Base-by-base conservation (phyloP, 2,329 filamentous ascomycete species). In the Aspergillus quadrilineatus region DNA sequence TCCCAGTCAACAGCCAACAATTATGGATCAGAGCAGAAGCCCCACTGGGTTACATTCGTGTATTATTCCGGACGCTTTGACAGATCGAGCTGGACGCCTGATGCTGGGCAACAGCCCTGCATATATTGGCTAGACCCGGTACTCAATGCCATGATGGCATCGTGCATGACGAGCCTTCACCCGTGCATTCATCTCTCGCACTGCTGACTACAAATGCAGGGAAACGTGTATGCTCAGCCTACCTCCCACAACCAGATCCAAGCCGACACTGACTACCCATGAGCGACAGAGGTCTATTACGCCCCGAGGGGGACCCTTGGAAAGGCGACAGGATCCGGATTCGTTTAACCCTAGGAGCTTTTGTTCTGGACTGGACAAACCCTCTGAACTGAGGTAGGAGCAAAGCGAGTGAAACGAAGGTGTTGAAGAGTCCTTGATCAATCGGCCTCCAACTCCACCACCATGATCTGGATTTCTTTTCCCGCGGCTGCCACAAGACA, bases 371-470 rank as follows among this genome's bases (percentile, higher is more conserved):
- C 34, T 14, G 14, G 34, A 37, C 14, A 9, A 12, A 9, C 34
- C 34, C 34, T 9, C 34, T 37, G 34, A 4, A 37, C 43, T 22
- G 22, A 22, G 22, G 22, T 22, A 22, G 22, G 22, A 22, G 22
- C 22, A 46, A 30, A 46, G 28, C 14, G 14, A 29, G 22, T 46
- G 26, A 46, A 28, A 46, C 44, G 5, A n/a, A 32, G 29, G 14
- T 4, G 8, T 30, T 26, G 32, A 22, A 30, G n/a, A 46, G 44
- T 32, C 44, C 42, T 44, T 46, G 44, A 47, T n/a, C 37, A 46
- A 47, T 41, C 50, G 47, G 50, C 42, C 50, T 53, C 43, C 42
- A 39, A 36, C 44, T 44, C 50, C 34, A 42, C 50, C 42, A 47
- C 32, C 50, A 26, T 26, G 26, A 41, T 53, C 50, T 53, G 32